Evolutionary conservation across 2,329 filamentous ascomycete genomes (phyloP), one percentile per base, ranked within the genome.

Genomic region (Phaeoacremonium minimum): DNA sequence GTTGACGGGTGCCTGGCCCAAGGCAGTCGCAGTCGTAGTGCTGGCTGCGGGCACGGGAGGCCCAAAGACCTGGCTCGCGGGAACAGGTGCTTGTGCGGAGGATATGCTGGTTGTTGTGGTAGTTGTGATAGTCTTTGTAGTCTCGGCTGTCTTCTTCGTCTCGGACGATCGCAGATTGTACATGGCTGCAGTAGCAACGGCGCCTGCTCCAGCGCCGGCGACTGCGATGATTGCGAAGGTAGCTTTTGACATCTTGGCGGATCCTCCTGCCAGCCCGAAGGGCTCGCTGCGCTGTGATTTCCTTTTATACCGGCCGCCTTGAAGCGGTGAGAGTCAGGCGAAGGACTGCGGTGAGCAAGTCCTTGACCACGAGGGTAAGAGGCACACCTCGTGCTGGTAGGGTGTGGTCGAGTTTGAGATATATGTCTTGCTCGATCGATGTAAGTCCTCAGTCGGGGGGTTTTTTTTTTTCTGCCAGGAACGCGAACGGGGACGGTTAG

Each of bases 181-280:
- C 64, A 85, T 75, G 43, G 83, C 70, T 18, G 86, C 73, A 39
- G 85, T 90, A 40, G 85, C 64, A 40, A 83, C 84, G 40, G 85
- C 86, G 43, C 86, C 86, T 36, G 84, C 81, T 58, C 83, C 83
- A 48, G 85, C 86, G 58, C 85, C 80, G 53, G 85, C 75, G 45
- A 81, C 83, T 51, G 85, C 86, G 52, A 90, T 82, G 42, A 87
- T 72, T 47, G 83, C 84, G 49, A 91, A 54, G 20, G 84, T 88
- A 16, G 80, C 72, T 61, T 90, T 91, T 41, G 86, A 89, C 86
- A 91, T 91, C 47, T 40, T 71, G 61, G 31, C 28, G 13, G 33
- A 15, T 28, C 14, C 14, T 18, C 28, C 36, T 28, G n/a, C n/a
- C 32, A 29, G 36, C 30, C 17, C 19, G 32, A 14, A 18, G 28